Evolutionary conservation across 805 yeast genomes (phyloP), one percentile per base, ranked within the genome.

Genomic region (Phaffomyces thermotolerans): DNA sequence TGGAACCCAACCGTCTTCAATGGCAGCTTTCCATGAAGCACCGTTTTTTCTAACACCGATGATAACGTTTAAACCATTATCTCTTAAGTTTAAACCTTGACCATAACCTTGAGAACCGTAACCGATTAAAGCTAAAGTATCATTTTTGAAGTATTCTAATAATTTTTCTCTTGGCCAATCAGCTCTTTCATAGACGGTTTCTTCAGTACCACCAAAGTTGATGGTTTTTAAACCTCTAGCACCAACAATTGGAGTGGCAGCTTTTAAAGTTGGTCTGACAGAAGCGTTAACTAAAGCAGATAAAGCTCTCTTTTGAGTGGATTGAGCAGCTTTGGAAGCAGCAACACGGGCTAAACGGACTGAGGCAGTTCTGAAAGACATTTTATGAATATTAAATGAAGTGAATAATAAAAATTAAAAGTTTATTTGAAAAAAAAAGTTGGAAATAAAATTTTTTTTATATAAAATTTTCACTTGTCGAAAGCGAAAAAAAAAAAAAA

Each of bases 81-180:
- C 99, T 76, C 99, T 87, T 76, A 95, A 76, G 89, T 93, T 93
- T 62, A 93, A 81, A 73, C 97, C 98, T 78, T 93, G 99, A 68
- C 99, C 99, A 79, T 93, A 91, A 79, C 99, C 99, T 77, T 93
- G 99, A 57, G 99, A 91, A 67, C 99, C 99, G 82, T 93, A 93
- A 73, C 99, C 99, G 59, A 93, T 90, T 65, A 93, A 74, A 57
- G 99, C 98, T 65, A 93, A 76, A 50, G 99, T 93, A 70, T 93
- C 98, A 72, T 90, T 76, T 81, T 93, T 91, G 89, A 93, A 93
- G 80, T 90, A 93, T 64, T 88, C 90, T 53, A 83, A 78, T 64
- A 93, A 78, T 78, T 86, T 91, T 75, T 91, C 98, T 69, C 84
- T 79, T 73, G 99, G 99, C 99, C 99, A 93, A 85, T 93, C 99